phyloP scores from a whole-genome alignment of 352 stramenopile genomes.

The Phytophthora sansomeana region DNA sequence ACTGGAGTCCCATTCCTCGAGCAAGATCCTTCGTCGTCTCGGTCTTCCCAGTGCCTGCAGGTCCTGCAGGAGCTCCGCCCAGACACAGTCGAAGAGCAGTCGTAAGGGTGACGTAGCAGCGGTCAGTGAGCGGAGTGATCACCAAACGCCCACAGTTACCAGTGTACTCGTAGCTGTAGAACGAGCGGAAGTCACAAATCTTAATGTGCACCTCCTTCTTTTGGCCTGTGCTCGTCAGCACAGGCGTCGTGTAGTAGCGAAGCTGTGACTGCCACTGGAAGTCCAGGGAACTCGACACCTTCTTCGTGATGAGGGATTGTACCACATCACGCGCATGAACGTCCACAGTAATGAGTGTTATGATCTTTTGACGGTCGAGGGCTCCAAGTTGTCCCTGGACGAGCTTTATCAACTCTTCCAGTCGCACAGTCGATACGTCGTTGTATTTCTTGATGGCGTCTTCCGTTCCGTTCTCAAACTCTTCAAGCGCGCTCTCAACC shows the following conservation, averaged over 20 bases:
- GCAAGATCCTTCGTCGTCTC: slow-evolving; percentile 89
- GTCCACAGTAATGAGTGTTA: slow-evolving; percentile 98
- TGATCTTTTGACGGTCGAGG: slow-evolving; percentile 93
- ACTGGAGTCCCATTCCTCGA: slow-evolving; percentile 76
- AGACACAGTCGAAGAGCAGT: slow-evolving; percentile 82
- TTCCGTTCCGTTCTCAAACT: slow-evolving; percentile 95
- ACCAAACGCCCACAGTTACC: slow-evolving; percentile 93
- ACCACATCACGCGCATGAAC: slow-evolving; percentile 97
- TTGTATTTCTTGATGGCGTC: slow-evolving; percentile 96
- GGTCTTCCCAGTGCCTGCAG: slow-evolving; percentile 88
- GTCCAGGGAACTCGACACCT: slow-evolving; percentile 90
- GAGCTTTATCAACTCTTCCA: slow-evolving; percentile 94
- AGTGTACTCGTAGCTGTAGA: slow-evolving; percentile 97
- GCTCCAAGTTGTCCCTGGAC: slow-evolving; percentile 85
- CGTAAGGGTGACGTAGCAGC: slow-evolving; percentile 88
- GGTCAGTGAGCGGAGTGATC: slow-evolving; percentile 86
- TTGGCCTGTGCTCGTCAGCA: slow-evolving; percentile 40
- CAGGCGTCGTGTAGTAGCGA: slow-evolving; percentile 90
- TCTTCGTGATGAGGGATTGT: slow-evolving; percentile 92
- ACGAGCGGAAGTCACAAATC: slow-evolving; percentile 92
- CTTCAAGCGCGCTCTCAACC: slow-evolving; percentile 91
- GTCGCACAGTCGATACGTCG: slow-evolving; percentile 90
- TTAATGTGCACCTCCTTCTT: slow-evolving; percentile 87
- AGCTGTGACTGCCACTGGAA: slow-evolving; percentile 97
- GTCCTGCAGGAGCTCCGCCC: slow-evolving; percentile 78